Percentiles rank a stretch among this genome's conserved stretches.
Conservation (phyloP, 1,284 basidiomycete genomes). For the Naganishia albida region DNA sequence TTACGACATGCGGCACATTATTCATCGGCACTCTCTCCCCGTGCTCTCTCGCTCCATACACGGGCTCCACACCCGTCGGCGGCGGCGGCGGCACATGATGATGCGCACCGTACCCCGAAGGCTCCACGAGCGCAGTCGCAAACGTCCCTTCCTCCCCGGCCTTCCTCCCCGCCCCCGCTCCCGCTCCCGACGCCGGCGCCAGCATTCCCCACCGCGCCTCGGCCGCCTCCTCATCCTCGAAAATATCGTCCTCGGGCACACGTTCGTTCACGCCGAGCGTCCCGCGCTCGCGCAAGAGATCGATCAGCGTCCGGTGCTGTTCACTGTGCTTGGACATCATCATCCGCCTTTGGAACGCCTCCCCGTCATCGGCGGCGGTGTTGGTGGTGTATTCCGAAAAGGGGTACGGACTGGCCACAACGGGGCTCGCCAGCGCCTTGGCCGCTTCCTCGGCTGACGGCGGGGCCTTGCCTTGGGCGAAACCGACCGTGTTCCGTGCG, state of each 20-base stretch:
- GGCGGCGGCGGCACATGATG: not conserved
- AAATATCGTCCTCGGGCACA: slow-evolving; percentile 27
- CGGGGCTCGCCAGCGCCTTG: slow-evolving; percentile 7
- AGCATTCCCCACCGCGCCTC: not conserved
- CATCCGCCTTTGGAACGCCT: not conserved
- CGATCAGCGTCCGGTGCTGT: slow-evolving; percentile 27
- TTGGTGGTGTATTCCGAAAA: not conserved
- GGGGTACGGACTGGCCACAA: not conserved
- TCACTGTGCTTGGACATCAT: slow-evolving; percentile 30
- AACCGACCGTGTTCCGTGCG: not conserved
- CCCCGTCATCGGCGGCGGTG: not conserved
- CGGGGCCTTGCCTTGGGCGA: not conserved
- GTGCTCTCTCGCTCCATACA: slow-evolving; percentile 6
- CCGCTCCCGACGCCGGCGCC: no score
- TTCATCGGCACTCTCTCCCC: slow-evolving; percentile 4
- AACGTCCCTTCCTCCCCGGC: slow-evolving; percentile 16
- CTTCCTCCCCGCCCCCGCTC: not conserved
- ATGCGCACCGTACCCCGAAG: not conserved
- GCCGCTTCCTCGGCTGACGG: slow-evolving; percentile 1
- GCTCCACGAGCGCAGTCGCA: slow-evolving; percentile 10
- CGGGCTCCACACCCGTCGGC: slow-evolving; percentile 9
- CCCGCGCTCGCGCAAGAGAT: slow-evolving; percentile 24
- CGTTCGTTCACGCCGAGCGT: slow-evolving; percentile 19
- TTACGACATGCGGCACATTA: slow-evolving; percentile 17
- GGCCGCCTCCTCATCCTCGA: slow-evolving; percentile 14